These are phyloP conservation scores for Diutina sp. DNA, from an alignment of 1,139 yeast genomes.

Conservation along the genomic window DNA sequence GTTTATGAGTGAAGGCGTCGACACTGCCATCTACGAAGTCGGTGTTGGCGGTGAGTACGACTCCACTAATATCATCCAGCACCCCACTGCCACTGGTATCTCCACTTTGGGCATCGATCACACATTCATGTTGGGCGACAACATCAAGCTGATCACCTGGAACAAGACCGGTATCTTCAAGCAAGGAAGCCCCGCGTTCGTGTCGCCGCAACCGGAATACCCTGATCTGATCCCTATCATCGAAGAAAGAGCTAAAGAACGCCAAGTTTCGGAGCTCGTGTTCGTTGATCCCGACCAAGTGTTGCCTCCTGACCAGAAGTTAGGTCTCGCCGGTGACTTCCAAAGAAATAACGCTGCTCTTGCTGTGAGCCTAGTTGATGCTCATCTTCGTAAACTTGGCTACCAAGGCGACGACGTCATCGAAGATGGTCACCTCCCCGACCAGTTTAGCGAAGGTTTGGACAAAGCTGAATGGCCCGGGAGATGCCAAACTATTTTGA, in stretches of 20 bases:
- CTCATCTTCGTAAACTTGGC: slow-evolving; percentile 45
- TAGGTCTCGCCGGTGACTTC: slow-evolving; percentile 83
- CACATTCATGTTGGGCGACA: slow-evolving; percentile 75
- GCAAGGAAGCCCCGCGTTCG: slow-evolving; percentile 50
- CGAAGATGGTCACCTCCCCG: slow-evolving; percentile 27
- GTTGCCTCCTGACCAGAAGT: slow-evolving; percentile 21
- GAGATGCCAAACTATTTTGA: slow-evolving; percentile 64
- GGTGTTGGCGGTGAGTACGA: slow-evolving; percentile 98
- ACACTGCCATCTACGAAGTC: slow-evolving; percentile 90
- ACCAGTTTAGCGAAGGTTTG: slow-evolving; percentile 50
- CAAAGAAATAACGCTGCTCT: slow-evolving; percentile 80
- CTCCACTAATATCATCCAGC: slow-evolving; percentile 74
- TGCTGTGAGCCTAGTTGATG: slow-evolving; percentile 62
- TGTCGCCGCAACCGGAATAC: slow-evolving; percentile 40
- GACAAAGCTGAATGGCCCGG: slow-evolving; percentile 81
- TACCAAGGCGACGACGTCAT: slow-evolving; percentile 9
- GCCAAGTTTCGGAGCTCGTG: slow-evolving; percentile 34
- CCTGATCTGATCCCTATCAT: slow-evolving; percentile 42
- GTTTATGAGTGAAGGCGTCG: slow-evolving; percentile 75
- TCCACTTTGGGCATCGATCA: slow-evolving; percentile 89
- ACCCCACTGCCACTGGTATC: slow-evolving; percentile 81
- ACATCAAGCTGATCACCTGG: slow-evolving; percentile 88
- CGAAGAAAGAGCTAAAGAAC: slow-evolving; percentile 52
- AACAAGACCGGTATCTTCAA: slow-evolving; percentile 94
- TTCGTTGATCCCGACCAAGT: slow-evolving; percentile 27